phyloP scores from a whole-genome alignment of 176 grass and related monocot species.

The Juncus effusus region DNA sequence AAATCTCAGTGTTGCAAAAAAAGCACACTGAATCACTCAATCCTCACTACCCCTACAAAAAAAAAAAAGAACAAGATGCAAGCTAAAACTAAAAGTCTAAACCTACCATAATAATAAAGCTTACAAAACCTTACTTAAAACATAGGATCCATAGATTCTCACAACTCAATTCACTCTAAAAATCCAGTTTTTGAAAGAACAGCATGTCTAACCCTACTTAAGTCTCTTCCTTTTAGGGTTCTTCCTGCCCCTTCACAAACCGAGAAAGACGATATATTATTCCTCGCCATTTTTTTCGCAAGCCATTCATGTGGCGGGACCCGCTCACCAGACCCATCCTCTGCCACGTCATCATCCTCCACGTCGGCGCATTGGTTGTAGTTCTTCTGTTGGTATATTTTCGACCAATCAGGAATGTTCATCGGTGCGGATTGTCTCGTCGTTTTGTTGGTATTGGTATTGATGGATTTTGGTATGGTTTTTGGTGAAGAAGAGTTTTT shows the following conservation, averaged over 20 bases:
- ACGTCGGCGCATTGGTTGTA: not conserved
- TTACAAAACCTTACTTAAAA: constrained; percentile 4
- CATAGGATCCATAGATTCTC: not conserved
- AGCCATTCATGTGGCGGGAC: constrained; percentile 53
- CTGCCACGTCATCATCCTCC: constrained; percentile 19
- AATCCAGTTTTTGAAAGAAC: constrained; percentile 59
- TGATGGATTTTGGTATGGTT: constrained; percentile 10
- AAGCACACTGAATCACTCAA: constrained; percentile 13
- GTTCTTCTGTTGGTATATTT: constrained; percentile 29
- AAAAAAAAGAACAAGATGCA: not conserved
- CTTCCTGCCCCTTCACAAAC: constrained; percentile 49
- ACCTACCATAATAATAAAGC: constrained; percentile 19
- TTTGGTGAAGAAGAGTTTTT: constrained; percentile 5
- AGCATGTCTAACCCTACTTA: constrained; percentile 46
- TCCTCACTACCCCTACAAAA: not conserved
- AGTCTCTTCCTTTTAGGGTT: constrained; percentile 56
- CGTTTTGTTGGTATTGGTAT: not conserved
- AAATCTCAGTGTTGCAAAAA: constrained; percentile 27
- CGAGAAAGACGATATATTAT: constrained; percentile 46
- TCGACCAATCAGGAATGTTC: constrained; percentile 49
- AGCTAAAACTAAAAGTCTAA: not conserved
- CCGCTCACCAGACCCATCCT: constrained; percentile 20
- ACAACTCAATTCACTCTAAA: constrained; percentile 27
- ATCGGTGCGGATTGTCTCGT: constrained; percentile 29
- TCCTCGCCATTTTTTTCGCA: constrained; percentile 47